Percentiles rank a stretch among this genome's conserved stretches.
Conservation (phyloP, 768 basidiomycete species). For the Daedaleopsis sinensis region DNA sequence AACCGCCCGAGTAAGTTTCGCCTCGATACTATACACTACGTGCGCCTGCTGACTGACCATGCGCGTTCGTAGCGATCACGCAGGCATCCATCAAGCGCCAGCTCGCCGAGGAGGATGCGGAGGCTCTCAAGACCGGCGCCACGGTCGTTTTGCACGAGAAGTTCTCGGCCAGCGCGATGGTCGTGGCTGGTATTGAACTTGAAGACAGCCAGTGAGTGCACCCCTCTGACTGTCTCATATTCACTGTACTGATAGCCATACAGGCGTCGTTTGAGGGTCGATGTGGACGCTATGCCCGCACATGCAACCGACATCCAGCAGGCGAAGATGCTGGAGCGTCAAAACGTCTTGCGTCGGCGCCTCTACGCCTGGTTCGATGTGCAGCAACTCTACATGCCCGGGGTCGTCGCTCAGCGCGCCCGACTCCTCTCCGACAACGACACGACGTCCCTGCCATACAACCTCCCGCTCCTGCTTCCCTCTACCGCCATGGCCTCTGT, state of each 20-base stretch:
- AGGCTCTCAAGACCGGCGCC: conserved; percentile 5
- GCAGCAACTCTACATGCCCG: neutral
- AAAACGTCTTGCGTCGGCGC: neutral
- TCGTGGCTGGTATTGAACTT: conserved; percentile 35
- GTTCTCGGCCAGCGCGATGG: conserved; percentile 28
- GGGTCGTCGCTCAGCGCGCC: neutral
- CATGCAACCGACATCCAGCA: neutral
- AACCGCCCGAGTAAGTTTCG: neutral
- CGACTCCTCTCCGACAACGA: neutral
- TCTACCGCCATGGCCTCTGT: neutral
- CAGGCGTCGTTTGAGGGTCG: neutral
- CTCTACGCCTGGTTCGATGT: neutral
- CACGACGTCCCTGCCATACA: neutral
- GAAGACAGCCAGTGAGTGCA: conserved; percentile 38
- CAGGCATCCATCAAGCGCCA: conserved; percentile 22
- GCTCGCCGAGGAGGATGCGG: conserved; percentile 29
- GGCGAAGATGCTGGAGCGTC: neutral
- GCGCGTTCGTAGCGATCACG: conserved; percentile 5
- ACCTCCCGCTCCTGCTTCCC: conserved; percentile 11
- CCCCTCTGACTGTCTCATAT: too few relatives aligned
- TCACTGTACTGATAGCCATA: too few relatives aligned
- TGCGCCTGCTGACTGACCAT: too few relatives aligned
- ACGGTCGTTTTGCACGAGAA: neutral
- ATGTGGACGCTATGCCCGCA: neutral
- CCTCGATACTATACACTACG: too few relatives aligned